Evolutionary conservation across 306 rosid species (phyloP), one percentile per base, ranked within the genome.

Genomic region (Gleditsia sinensis): DNA sequence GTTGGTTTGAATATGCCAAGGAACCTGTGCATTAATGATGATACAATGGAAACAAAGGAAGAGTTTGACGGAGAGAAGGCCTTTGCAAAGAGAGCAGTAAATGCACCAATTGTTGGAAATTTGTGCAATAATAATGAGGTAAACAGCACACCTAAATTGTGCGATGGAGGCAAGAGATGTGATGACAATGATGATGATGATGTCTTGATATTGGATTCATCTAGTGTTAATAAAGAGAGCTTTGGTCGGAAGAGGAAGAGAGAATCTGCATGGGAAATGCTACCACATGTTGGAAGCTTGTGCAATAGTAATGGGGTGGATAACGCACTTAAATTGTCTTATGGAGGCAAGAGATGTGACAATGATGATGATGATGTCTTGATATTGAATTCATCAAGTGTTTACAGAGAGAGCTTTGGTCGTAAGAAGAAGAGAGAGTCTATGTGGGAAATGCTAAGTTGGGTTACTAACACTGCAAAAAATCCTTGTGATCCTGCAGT

Each of bases 401-500:
- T 54, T 24, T 23, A 54, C 5, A 54, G 12, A 33, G 34, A 25
- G 33, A 54, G 25, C 60, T 54, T 24, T 54, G 60, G 60, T 16
- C 4, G 34, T 3, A 81, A 81, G 85, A 81, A 82, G 67, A 85
- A 75, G 83, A 36, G 80, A 5, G 87, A 86, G 49, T 75, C 83
- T 25, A 5, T 81, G 16, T 34, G 34, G 48, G 85, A 76, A 51
- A 42, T 89, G 79, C 25, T 88, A 46, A 61, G 54, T 30, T 91
- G 98, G 98, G 54, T 91, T 55, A 71, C 65, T 3, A 16, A 17
- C 19, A 55, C 53, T 30, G 98, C 97, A 1, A 80, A 51, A 62
- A 74, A 89, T 72, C 94, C 98, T 45, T 75, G 79, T 69, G 88
- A 80, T 82, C 86, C 89, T 32, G 76, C 7, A 5, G 70, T 81